These are phyloP conservation scores for Apiotrichum akiyoshidainum DNA, from an alignment of 1,284 basidiomycete species.

Conservation along the genomic window DNA sequence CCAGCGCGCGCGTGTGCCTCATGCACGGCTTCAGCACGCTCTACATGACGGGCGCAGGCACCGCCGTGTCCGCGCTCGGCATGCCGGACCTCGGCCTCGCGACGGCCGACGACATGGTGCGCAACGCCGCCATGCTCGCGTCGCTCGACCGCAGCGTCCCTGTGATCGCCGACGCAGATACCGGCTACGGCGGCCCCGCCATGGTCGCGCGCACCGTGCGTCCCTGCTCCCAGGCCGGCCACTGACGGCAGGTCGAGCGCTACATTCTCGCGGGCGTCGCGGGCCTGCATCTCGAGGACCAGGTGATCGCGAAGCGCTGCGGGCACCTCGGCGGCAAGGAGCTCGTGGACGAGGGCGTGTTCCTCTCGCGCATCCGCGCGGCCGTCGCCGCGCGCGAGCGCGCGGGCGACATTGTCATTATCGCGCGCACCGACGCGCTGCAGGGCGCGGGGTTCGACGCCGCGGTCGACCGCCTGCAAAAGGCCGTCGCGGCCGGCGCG, in stretches of 20 bases:
- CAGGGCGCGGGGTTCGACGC: conserved; percentile 56
- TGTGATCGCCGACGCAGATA: conserved; percentile 77
- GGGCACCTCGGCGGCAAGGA: conserved; percentile 77
- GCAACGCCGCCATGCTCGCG: conserved; percentile 64
- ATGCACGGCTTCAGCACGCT: conserved; percentile 68
- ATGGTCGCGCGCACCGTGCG: conserved; percentile 54
- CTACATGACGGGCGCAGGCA: conserved; percentile 60
- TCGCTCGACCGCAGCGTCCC: conserved; percentile 47
- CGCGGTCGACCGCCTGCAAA: conserved; percentile 61
- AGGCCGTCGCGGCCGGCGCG: conserved; percentile 56
- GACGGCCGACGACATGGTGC: conserved; percentile 71
- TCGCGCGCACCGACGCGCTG: conserved; percentile 76
- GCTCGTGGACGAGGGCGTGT: conserved; percentile 53
- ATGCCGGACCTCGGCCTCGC: conserved; percentile 75
- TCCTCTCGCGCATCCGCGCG: conserved; percentile 64
- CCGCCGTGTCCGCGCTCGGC: conserved; percentile 70
- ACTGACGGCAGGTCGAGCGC: conserved; percentile 57
- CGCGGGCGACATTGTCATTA: conserved; percentile 70
- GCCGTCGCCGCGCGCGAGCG: conserved; percentile 68
- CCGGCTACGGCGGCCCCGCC: conserved; percentile 73
- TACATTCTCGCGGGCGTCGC: conserved; percentile 71
- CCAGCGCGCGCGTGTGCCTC: conserved; percentile 65
- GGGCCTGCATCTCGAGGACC: conserved; percentile 75
- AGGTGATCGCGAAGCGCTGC: conserved; percentile 77
- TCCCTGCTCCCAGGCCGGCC: background rate